Evolutionary conservation across 768 basidiomycete species (phyloP), one percentile per base, ranked within the genome.

Genomic region (Pulveroboletus sp.): DNA sequence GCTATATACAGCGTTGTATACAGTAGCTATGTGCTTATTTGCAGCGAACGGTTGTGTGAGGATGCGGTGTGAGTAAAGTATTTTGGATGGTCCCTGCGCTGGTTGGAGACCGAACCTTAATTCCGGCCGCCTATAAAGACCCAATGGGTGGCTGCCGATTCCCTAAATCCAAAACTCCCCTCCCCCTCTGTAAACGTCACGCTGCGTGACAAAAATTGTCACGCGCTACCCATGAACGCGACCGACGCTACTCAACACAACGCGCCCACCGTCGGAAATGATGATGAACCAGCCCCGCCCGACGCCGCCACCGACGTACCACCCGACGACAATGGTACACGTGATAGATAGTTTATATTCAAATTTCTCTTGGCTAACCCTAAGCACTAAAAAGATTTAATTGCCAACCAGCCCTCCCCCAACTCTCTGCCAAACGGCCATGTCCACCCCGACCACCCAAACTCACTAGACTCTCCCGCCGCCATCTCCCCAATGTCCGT

Each of bases 101-200:
- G 80, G 81, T 66, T 66, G 67, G 65, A 82, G 82, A 82, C 82
- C 82, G 83, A 86, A 86, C 83, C 82, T 86, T 85, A 86, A 82
- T 77, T 86, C 78, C 73, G 73, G 69, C 73, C 74, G 76, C 75
- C 81, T 86, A 87, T 86, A 86, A 86, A 84, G 83, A 81, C 82
- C 76, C 80, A 80, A 77, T 74, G 78, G 80, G 83, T 82, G 71
- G 64, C 71, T 67, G 68, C 68, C 69, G 79, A 80, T 74, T 80
- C 82, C 79, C 79, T 77, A 82, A 84, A 81, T 80, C 77, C 66
- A 66, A 67, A 67, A 68, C 62, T 78, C 77, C 77, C 80, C 76
- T 74, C 69, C 69, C 72, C 72, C 71, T 68, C 64, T 66, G 43
- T 50, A 66, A 63, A 58, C 55, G 79, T 81, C 76, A 81, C 80